Conservation (phyloP, 768 basidiomycete genomes). For the Suillus lakei region DNA sequence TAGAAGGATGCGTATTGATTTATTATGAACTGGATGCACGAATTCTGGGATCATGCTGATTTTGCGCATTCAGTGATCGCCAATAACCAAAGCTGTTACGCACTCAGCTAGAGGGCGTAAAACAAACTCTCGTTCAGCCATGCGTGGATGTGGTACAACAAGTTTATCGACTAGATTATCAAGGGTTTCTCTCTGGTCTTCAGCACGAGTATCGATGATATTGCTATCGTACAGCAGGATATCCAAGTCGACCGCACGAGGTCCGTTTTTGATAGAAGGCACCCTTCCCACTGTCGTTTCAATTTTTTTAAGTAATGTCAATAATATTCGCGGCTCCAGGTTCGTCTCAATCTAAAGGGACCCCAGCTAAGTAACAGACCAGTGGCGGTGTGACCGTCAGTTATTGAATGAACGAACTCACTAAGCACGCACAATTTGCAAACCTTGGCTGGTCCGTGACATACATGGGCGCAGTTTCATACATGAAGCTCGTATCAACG, state of each 20-base stretch:
- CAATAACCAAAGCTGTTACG: conserved; percentile 16
- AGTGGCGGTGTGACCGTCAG: neutral
- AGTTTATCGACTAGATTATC: conserved; percentile 71
- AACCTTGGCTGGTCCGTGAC: conserved; percentile 88
- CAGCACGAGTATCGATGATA: conserved; percentile 60
- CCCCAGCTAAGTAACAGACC: neutral
- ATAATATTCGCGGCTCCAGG: conserved; percentile 59
- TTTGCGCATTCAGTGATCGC: conserved; percentile 5
- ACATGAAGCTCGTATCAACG: conserved; percentile 85
- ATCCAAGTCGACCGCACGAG: conserved; percentile 89
- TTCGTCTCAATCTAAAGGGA: conserved; percentile 76
- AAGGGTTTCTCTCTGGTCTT: conserved; percentile 39
- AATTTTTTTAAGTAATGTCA: conserved; percentile 70
- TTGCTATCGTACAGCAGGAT: conserved; percentile 73
- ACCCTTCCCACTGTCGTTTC: conserved; percentile 80
- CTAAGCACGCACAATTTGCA: conserved; percentile 90
- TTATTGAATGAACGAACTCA: conserved; percentile 42
- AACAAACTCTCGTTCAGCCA: conserved; percentile 91
- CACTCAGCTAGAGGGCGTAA: conserved; percentile 88
- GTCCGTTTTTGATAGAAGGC: conserved; percentile 82
- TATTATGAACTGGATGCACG: conserved; percentile 62
- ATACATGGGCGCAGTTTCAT: conserved; percentile 96
- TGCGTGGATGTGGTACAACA: conserved; percentile 81
- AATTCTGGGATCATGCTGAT: conserved; percentile 80
- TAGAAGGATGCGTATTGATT: conserved; percentile 53